These are phyloP conservation scores for Wickerhamiella spandovensis DNA, from an alignment of 805 yeast species.

Conservation along the genomic window DNA sequence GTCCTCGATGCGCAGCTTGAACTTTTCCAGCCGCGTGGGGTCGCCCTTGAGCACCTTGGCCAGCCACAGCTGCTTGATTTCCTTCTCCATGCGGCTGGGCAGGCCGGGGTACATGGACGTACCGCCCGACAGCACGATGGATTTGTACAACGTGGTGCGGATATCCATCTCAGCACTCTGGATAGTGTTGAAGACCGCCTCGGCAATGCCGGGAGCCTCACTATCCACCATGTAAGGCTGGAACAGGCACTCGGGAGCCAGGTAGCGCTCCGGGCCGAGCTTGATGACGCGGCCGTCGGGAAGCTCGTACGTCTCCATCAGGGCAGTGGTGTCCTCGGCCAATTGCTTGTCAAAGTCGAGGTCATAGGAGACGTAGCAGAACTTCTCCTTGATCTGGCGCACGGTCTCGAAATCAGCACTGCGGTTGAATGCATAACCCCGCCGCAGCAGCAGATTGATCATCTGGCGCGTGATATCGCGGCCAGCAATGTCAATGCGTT, in stretches of 20 bases:
- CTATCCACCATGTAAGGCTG: conserved; percentile 92
- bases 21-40: conserved; percentile 65
- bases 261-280: conserved; percentile 90
- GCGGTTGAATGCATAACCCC: conserved; percentile 96
- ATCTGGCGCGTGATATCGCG: conserved; percentile 95
- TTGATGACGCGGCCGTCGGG: conserved; percentile 94
- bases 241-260: conserved; percentile 93
- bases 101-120: conserved; percentile 98
- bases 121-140: conserved; percentile 93
- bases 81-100: conserved; percentile 90
- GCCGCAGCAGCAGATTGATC: conserved; percentile 77
- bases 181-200: conserved; percentile 76
- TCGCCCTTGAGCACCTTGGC: conserved; percentile 78
- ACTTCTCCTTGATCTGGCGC: conserved; percentile 91
- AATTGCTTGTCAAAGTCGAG: conserved; percentile 76
- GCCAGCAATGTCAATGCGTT: conserved; percentile 93
- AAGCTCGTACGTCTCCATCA: conserved; percentile 81
- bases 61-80: conserved; percentile 91
- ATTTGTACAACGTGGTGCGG: conserved; percentile 74
- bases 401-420: conserved; percentile 98
- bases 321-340: conserved; percentile 88
- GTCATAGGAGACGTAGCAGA: conserved; percentile 91
- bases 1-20: conserved; percentile 93
- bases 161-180: conserved; percentile 93
- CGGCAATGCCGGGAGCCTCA: conserved; percentile 96